Conservation (phyloP, 176 grass and related monocot genomes). For the Saccharum officinarum region DNA sequence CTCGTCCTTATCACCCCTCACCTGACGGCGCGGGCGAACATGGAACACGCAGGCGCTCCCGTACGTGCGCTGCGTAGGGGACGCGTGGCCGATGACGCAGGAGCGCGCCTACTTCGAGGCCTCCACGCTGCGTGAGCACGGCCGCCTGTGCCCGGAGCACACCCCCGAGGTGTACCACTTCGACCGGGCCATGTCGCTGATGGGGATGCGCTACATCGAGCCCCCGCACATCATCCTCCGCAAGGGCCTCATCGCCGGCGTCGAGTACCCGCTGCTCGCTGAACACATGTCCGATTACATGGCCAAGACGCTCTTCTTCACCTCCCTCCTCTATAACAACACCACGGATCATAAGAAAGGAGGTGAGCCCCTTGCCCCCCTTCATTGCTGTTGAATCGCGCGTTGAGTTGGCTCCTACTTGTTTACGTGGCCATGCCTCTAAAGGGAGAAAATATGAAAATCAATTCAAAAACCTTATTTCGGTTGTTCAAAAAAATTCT, state of each 20-base stretch:
- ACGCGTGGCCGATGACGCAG: conserved; percentile 84
- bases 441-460: neutral
- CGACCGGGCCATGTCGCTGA: conserved; percentile 76
- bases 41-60: conserved; percentile 67
- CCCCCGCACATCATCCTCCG: conserved; percentile 90
- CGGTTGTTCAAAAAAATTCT: no score
- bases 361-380: conserved; percentile 36
- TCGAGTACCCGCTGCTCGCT: conserved; percentile 78
- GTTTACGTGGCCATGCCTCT: neutral
- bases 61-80: conserved; percentile 74
- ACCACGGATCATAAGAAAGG: conserved; percentile 72
- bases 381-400: no score
- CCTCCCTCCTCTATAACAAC: conserved; percentile 67
- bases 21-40: neutral
- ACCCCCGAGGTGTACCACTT: conserved; percentile 95
- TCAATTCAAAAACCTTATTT: no score
- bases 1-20: no score
- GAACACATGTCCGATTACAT: conserved; percentile 80
- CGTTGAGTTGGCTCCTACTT: no score
- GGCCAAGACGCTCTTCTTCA: conserved; percentile 90
- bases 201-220: conserved; percentile 84
- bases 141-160: conserved; percentile 68
- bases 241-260: conserved; percentile 84
- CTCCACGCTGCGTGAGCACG: conserved; percentile 57
- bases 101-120: conserved; percentile 92